Evolutionary conservation across 1,284 basidiomycete species (phyloP), one percentile per base, ranked within the genome.

Genomic region (Entoloma clypeatum): DNA sequence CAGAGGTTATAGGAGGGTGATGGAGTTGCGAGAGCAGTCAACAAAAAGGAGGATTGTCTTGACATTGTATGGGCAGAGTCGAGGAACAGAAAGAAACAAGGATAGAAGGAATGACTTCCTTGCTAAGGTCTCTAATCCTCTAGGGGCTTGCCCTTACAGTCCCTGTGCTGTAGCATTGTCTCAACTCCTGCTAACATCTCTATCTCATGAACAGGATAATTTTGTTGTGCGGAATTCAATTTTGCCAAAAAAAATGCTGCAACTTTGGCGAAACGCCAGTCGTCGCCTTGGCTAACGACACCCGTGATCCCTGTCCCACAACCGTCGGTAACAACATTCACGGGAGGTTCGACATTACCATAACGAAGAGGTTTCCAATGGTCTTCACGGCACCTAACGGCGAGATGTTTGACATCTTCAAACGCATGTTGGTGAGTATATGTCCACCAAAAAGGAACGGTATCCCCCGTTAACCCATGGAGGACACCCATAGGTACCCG

Each of bases 211-310:
- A n/a, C n/a, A n/a, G n/a, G n/a, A n/a, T n/a, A n/a, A n/a, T n/a
- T n/a, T n/a, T n/a, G n/a, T 44, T 67, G 63, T 0, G 62, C 58
- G 1, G 54, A 34, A 26, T 58, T 63, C 29, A 68, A 47, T 38
- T 67, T 67, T 0, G 59, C 62, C 0, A 59, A 66, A 40, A 54
- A 63, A 43, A 67, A 67, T 3, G 60, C 59, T 7, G 56, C 56
- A 1, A 60, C 47, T 8, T 36, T 33, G 0, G 53, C 59, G 0
- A 30, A 52, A 39, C 53, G 46, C 53, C 56, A 58, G 17, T 55
- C 48, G 1, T 24, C 11, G 0, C 63, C 63, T 44, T 63, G 61
- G 19, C 48, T 48, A 8, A 64, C 34, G 0, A 61, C 44, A 1
- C 61, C 59, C 22, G 51, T 50, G 0, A n/a, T n/a, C n/a, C 63